Conservation (phyloP, 768 basidiomycete species). For the Dictyophora rubrovolvata region DNA sequence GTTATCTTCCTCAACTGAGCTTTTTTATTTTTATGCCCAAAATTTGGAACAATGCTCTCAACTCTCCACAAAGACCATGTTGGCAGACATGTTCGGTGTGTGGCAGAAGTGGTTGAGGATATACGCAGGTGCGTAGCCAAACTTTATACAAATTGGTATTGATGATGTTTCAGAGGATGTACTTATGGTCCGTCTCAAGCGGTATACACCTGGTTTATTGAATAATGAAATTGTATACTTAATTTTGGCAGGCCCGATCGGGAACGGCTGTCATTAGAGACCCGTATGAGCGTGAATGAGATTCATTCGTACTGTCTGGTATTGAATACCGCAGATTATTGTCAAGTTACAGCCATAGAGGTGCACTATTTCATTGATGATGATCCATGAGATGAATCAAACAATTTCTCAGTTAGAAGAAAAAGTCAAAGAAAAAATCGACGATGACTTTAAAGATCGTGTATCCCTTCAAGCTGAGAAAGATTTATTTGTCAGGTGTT, state of each 20-base stretch:
- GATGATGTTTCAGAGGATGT: slow-evolving; percentile 65
- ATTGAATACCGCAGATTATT: slow-evolving; percentile 97
- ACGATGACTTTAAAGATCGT: slow-evolving; percentile 64
- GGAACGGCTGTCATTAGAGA: slow-evolving; percentile 65
- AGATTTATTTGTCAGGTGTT: slow-evolving; percentile 82
- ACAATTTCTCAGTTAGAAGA: slow-evolving; percentile 65
- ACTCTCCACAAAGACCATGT: slow-evolving; percentile 70
- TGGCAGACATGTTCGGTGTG: slow-evolving; percentile 71
- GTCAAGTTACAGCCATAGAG: slow-evolving; percentile 83
- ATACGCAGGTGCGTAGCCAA: slow-evolving; percentile 61
- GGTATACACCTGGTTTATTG: slow-evolving; percentile 29
- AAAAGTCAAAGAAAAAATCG: slow-evolving; percentile 75
- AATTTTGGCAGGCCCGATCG: slow-evolving; percentile 26
- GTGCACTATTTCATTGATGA: slow-evolving; percentile 27
- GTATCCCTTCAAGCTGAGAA: slow-evolving; percentile 77
- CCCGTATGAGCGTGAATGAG: slow-evolving; percentile 64
- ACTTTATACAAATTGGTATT: slow-evolving; percentile 7
- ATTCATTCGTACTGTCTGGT: slow-evolving; percentile 78
- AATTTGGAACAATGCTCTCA: slow-evolving; percentile 91
- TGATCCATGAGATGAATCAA: neutral
- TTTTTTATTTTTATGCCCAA: slow-evolving; percentile 96
- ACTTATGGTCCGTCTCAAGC: slow-evolving; percentile 60
- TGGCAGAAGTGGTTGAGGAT: slow-evolving; percentile 92
- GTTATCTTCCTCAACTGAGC: slow-evolving; percentile 86
- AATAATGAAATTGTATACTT: slow-evolving; percentile 2